Conservation (phyloP, 371 early-diverging fungal species). For the Batkoa obscura region DNA sequence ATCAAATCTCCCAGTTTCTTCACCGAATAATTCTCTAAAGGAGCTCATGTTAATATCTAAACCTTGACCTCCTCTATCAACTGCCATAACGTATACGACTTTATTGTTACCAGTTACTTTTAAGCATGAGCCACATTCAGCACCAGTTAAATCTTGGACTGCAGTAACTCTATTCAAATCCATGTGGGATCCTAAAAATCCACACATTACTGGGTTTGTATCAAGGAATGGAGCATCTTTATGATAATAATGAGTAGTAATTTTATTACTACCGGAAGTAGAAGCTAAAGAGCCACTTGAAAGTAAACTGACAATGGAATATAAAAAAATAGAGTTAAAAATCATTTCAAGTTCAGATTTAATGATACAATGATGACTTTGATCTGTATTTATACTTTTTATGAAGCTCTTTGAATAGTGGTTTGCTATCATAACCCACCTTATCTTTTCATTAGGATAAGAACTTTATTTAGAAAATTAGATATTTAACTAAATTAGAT, state of each 20-base stretch:
- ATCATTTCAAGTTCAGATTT: too few species aligned
- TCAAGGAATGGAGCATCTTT: neutral
- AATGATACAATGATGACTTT: too few species aligned
- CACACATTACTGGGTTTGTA: conserved; percentile 22
- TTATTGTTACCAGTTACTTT: conserved; percentile 16
- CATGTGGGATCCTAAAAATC: conserved; percentile 25
- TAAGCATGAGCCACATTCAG: conserved; percentile 25
- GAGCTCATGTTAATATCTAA: conserved; percentile 20
- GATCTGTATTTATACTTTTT: too few species aligned
- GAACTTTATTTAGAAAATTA: too few species aligned
- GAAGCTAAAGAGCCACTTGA: neutral
- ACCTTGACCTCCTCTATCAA: conserved; percentile 27
- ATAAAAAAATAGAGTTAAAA: too few species aligned
- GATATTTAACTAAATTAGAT: too few species aligned
- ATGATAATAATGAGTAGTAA: conserved; percentile 3
- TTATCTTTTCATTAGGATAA: too few species aligned
- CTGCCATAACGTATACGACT: conserved; percentile 25
- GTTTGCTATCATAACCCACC: too few species aligned
- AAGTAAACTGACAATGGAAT: too few species aligned
- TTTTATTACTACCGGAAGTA: neutral
- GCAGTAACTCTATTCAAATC: conserved; percentile 29
- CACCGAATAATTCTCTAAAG: conserved; percentile 13
- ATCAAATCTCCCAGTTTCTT: conserved; percentile 13
- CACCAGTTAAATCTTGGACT: conserved; percentile 19
- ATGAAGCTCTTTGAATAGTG: too few species aligned